A percentile compares a stretch with the other conserved stretches of the same genome.
phyloP scores from a whole-genome alignment of 305 asterid species.

The Petunia hybrid region DNA sequence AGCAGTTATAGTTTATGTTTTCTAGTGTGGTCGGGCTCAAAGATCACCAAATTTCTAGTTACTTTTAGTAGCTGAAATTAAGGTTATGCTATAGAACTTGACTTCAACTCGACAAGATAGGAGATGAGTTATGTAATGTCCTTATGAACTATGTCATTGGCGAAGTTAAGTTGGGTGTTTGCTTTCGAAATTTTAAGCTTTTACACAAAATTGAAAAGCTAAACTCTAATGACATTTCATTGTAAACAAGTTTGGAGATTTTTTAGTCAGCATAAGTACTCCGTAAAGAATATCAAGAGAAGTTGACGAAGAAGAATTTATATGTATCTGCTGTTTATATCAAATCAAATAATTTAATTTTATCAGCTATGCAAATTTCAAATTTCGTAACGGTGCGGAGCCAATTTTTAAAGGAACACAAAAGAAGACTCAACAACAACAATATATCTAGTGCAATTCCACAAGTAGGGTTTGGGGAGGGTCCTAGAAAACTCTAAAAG shows the following conservation, averaged over 20 bases:
- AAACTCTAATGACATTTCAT: not conserved
- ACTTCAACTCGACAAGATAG: not conserved
- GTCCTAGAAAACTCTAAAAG: too few relatives aligned
- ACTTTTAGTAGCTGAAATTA: not conserved
- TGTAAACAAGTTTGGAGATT: not conserved
- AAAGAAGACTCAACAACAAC: too few relatives aligned
- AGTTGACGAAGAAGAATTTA: too few relatives aligned
- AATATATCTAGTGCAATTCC: too few relatives aligned
- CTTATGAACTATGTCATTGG: not conserved
- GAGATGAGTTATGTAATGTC: not conserved
- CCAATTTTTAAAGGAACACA: too few relatives aligned
- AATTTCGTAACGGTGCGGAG: too few relatives aligned
- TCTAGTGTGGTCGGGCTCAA: not conserved
- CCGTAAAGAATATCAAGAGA: too few relatives aligned
- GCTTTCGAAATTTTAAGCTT: not conserved
- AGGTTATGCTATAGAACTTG: not conserved
- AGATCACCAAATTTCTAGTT: not conserved
- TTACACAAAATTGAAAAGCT: not conserved
- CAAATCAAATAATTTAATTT: too few relatives aligned
- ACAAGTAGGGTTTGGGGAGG: too few relatives aligned
- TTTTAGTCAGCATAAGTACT: not conserved
- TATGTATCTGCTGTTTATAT: too few relatives aligned
- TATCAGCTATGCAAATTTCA: too few relatives aligned
- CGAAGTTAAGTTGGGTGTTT: not conserved
- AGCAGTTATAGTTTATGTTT: not conserved